These are phyloP conservation scores for Mycothermus thermophilus DNA, from an alignment of 495 filamentous ascomycete genomes.

Conservation along the genomic window DNA sequence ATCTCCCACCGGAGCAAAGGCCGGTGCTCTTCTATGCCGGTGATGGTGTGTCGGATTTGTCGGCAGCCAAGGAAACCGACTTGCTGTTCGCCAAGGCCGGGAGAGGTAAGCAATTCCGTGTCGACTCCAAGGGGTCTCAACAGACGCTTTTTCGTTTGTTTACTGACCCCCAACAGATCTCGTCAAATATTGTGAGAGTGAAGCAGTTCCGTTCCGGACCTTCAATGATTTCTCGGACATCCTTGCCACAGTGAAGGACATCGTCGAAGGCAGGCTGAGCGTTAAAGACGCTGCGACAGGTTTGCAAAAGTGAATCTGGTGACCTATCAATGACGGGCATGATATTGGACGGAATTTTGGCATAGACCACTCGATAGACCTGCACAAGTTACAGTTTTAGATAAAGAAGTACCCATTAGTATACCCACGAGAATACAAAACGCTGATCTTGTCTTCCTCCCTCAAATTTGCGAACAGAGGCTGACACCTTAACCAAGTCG, in stretches of 20 bases:
- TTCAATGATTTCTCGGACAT: conserved; percentile 72
- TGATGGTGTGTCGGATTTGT: conserved; percentile 80
- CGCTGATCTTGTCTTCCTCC: too few relatives aligned
- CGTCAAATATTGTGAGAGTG: conserved; percentile 62
- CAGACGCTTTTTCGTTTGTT: neutral
- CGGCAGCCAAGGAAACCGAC: conserved; percentile 77
- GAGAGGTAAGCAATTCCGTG: conserved; percentile 43
- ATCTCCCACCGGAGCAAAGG: conserved; percentile 46
- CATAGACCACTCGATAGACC: conserved; percentile 1
- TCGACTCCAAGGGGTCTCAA: too few relatives aligned
- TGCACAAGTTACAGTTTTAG: too few relatives aligned
- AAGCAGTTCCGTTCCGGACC: conserved; percentile 65
- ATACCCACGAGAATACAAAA: too few relatives aligned
- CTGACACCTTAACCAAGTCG: too few relatives aligned
- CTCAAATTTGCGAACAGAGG: too few relatives aligned
- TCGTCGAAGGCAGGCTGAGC: conserved; percentile 44
- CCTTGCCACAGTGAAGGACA: conserved; percentile 55
- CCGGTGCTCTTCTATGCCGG: conserved; percentile 80
- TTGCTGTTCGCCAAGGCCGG: conserved; percentile 84
- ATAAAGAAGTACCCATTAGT: too few relatives aligned
- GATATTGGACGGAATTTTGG: neutral
- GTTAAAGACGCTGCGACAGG: conserved; percentile 32
- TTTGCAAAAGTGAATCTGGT: conserved; percentile 7
- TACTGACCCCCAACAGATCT: conserved; percentile 44
- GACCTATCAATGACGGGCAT: neutral